phyloP scores from a whole-genome alignment of 1,284 basidiomycete genomes.

The Ceratobasidium sp. region DNA sequence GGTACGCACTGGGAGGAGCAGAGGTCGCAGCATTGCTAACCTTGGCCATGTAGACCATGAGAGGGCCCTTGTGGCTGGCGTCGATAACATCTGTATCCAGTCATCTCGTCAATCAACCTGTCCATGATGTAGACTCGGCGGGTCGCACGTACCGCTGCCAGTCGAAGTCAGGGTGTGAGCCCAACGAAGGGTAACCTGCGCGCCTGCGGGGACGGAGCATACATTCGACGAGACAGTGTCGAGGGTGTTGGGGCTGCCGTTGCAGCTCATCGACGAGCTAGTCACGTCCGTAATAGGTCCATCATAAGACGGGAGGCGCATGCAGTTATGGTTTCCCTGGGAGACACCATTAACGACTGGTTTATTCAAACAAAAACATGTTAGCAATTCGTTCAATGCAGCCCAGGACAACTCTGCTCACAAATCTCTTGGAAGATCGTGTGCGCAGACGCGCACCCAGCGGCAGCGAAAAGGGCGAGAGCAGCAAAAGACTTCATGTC shows the following conservation, averaged over 20 bases:
- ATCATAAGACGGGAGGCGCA: constrained; percentile 45
- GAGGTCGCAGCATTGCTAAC: constrained; percentile 45
- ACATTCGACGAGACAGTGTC: constrained; percentile 40
- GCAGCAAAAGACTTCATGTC: constrained; percentile 28
- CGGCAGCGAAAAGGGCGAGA: constrained; percentile 32
- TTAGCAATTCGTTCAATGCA: background rate
- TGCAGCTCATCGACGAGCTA: constrained; percentile 51
- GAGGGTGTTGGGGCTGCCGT: constrained; percentile 51
- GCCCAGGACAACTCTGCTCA: background rate
- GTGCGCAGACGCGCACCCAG: constrained; percentile 49
- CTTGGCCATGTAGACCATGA: constrained; percentile 49
- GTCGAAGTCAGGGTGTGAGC: constrained; percentile 5
- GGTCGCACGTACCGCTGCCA: constrained; percentile 38
- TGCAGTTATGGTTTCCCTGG: constrained; percentile 44
- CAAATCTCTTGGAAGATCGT: constrained; percentile 50
- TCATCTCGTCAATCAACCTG: background rate
- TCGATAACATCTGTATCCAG: constrained; percentile 50
- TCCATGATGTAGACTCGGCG: constrained; percentile 41
- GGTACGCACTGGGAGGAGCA: constrained; percentile 39
- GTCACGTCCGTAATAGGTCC: constrained; percentile 51
- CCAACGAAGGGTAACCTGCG: constrained; percentile 36
- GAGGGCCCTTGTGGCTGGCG: constrained; percentile 51
- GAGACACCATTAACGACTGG: constrained; percentile 40
- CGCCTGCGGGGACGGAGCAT: constrained; percentile 27
- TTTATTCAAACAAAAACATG: background rate